Conservation (phyloP, 768 basidiomycete species). For the Piloderma croceum region DNA sequence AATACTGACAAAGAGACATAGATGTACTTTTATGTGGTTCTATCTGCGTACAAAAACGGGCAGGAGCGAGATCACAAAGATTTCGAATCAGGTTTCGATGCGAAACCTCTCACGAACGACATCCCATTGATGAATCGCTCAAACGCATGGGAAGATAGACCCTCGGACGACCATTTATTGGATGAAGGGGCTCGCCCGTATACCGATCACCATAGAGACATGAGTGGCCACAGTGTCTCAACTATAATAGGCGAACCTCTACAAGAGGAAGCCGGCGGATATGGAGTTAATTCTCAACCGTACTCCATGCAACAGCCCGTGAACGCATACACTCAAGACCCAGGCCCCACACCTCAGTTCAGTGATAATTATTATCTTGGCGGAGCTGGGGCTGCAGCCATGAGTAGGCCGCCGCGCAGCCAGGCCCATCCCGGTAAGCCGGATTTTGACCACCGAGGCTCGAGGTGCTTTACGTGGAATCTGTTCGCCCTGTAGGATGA, state of each 20-base stretch:
- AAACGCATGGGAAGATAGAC: conserved; percentile 67
- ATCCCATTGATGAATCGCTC: conserved; percentile 60
- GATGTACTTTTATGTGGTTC: conserved; percentile 44
- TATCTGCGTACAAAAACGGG: conserved; percentile 60
- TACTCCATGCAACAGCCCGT: conserved; percentile 14
- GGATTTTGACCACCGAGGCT: conserved; percentile 14
- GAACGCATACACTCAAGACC: conserved; percentile 24
- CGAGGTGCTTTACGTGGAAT: too few species aligned
- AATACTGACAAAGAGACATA: conserved; percentile 36
- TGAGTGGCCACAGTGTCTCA: conserved; percentile 47
- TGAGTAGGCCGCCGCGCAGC: conserved; percentile 32
- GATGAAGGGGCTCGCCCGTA: conserved; percentile 20
- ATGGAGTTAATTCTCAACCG: conserved; percentile 38
- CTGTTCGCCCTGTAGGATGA: too few species aligned
- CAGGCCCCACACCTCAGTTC: conserved; percentile 35
- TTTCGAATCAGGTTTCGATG: conserved; percentile 69
- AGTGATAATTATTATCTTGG: conserved; percentile 27
- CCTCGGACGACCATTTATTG: too few species aligned
- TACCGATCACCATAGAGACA: conserved; percentile 54
- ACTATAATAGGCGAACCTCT: conserved; percentile 49
- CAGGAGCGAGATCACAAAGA: conserved; percentile 80
- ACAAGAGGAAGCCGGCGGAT: too few species aligned
- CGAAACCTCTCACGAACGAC: conserved; percentile 47
- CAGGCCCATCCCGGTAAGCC: conserved; percentile 46
- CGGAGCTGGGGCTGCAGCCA: conserved; percentile 17